These are phyloP conservation scores for Termitomyces bulborhizus DNA, from an alignment of 768 basidiomycete genomes.

Conservation along the genomic window DNA sequence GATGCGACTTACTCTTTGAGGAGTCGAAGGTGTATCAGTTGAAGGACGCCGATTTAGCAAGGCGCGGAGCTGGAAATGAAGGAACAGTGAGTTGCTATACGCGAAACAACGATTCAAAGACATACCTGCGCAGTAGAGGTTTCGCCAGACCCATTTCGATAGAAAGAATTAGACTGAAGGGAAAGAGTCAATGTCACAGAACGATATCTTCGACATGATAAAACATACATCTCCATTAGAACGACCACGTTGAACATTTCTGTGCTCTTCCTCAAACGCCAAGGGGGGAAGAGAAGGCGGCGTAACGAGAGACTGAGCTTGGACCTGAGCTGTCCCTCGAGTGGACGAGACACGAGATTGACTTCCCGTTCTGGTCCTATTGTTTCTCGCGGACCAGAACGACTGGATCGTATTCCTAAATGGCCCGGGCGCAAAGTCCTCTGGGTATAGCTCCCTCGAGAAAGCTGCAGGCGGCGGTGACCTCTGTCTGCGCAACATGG, in stretches of 20 bases:
- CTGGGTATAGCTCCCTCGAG: slow-evolving; percentile 24
- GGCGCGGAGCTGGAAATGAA: background rate
- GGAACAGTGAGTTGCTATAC: background rate
- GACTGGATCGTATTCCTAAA: slow-evolving; percentile 44
- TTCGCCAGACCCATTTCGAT: slow-evolving; percentile 1
- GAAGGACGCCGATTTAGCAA: background rate
- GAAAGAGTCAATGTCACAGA: background rate
- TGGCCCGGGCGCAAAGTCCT: slow-evolving; percentile 37
- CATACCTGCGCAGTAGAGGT: slow-evolving; percentile 1
- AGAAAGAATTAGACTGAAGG: background rate
- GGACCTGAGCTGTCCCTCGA: background rate
- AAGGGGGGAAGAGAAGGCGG: slow-evolving; percentile 31
- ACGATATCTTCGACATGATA: no score
- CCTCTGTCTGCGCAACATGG: background rate
- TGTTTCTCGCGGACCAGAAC: slow-evolving; percentile 11
- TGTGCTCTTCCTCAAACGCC: slow-evolving; percentile 24
- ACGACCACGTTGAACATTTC: background rate
- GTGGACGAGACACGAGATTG: background rate
- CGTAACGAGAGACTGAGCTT: background rate
- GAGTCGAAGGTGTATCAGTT: background rate
- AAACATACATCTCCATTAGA: slow-evolving; percentile 1
- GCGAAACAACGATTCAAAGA: background rate
- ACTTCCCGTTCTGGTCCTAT: slow-evolving; percentile 9
- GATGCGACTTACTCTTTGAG: background rate
- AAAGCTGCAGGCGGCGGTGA: slow-evolving; percentile 10